These are phyloP conservation scores for Hordeum pubiflorum DNA, from an alignment of 202 grass and related monocot species.

Conservation along the genomic window DNA sequence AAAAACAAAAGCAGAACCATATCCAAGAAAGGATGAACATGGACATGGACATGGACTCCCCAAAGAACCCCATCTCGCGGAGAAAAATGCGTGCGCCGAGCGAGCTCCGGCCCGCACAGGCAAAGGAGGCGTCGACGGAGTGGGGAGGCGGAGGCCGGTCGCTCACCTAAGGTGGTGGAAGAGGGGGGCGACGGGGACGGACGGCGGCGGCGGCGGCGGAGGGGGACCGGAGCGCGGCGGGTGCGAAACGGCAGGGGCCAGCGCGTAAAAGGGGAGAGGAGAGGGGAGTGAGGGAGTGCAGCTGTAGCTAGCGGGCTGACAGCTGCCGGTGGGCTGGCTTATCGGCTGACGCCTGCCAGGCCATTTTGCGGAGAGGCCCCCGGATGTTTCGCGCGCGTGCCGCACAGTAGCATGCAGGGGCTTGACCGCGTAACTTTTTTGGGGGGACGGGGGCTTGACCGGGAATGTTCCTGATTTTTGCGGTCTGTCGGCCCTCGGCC, in stretches of 20 bases:
- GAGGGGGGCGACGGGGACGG: background rate
- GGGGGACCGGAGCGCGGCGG: background rate
- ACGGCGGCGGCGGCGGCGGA: background rate
- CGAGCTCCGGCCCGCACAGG: background rate
- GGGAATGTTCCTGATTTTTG: background rate
- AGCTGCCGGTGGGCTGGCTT: background rate
- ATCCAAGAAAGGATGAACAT: background rate
- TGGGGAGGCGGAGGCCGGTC: background rate
- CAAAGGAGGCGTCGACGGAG: background rate
- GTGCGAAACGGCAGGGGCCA: background rate
- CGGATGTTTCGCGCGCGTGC: background rate
- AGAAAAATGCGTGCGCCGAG: background rate
- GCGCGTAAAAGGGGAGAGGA: background rate
- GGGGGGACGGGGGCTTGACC: background rate
- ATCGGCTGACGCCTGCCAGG: background rate
- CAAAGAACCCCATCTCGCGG: background rate
- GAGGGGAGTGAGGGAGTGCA: background rate
- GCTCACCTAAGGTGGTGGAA: constrained; percentile 7
- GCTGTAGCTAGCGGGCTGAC: background rate
- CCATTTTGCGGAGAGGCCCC: background rate
- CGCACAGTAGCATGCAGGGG: constrained; percentile 44
- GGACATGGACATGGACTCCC: background rate
- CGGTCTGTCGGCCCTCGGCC: background rate
- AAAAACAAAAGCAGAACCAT: background rate
- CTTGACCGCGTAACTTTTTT: background rate